Conservation (phyloP, 2,329 filamentous ascomycete species). For the Ophiostoma montium region DNA sequence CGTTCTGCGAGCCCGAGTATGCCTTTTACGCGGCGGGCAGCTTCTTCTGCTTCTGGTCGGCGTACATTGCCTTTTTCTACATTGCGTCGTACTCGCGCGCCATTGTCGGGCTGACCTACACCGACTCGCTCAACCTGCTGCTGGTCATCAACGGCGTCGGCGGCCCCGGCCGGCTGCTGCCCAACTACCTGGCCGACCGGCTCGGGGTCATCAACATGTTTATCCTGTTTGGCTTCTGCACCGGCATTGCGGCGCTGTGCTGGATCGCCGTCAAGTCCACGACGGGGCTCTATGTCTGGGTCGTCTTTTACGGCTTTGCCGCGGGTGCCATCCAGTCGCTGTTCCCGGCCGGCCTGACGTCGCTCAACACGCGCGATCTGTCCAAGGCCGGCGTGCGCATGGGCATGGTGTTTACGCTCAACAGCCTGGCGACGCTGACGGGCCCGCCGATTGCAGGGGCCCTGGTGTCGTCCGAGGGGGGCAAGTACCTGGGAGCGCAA, state of each 20-base stretch:
- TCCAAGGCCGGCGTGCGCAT: slow-evolving; percentile 38
- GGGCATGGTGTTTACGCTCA: slow-evolving; percentile 44
- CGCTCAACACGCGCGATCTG: slow-evolving; percentile 34
- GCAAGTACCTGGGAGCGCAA: slow-evolving; percentile 33
- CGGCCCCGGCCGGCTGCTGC: slow-evolving; percentile 40
- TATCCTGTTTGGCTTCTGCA: slow-evolving; percentile 29
- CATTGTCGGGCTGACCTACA: slow-evolving; percentile 29
- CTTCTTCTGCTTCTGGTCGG: slow-evolving; percentile 29
- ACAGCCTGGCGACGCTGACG: slow-evolving; percentile 37
- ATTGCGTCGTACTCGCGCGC: slow-evolving; percentile 34
- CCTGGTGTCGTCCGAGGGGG: slow-evolving; percentile 28
- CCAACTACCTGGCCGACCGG: slow-evolving; percentile 43
- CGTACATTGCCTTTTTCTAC: slow-evolving; percentile 48
- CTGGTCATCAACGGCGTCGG: slow-evolving; percentile 52
- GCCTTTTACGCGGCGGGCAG: slow-evolving; percentile 32
- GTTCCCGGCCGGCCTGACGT: slow-evolving; percentile 48
- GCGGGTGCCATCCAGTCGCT: slow-evolving; percentile 50
- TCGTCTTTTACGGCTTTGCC: slow-evolving; percentile 47
- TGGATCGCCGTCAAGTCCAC: slow-evolving; percentile 44
- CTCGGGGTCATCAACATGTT: slow-evolving; percentile 47
- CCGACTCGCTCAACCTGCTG: slow-evolving; percentile 43
- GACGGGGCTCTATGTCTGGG: slow-evolving; percentile 45
- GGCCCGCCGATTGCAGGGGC: slow-evolving; percentile 38
- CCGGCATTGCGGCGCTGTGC: slow-evolving; percentile 31
- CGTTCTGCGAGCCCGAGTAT: slow-evolving; percentile 43